Evolutionary conservation across 2,329 filamentous ascomycete genomes (phyloP), one percentile per base, ranked within the genome.

Genomic region (Thielaviopsis punctulata): DNA sequence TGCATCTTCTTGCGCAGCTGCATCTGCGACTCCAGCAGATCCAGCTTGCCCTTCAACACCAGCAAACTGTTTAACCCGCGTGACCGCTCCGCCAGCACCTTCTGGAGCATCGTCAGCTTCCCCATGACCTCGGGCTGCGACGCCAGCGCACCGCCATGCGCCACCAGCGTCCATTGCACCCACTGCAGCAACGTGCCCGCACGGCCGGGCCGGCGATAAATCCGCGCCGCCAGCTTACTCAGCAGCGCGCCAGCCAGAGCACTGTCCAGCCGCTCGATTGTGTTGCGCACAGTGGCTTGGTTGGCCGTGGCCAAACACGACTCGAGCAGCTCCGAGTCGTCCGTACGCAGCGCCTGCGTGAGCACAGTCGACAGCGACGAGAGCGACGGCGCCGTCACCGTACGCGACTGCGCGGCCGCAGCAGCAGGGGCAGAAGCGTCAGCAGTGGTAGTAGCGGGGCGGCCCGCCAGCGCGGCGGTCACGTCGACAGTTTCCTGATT

Each of bases 141-240:
- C 10, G 89, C 86, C 49, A 98, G 73, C 51, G 89, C 89, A 58
- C 90, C 92, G 58, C 92, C 92, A 63, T 98, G 92, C 1, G 86
- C 82, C 30, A 95, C 80, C 52, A 95, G 77, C 1, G 87, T 90
- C 86, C 88, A 95, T 67, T 95, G 89, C 44, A 96, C 84, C 89
- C 92, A 98, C 15, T 84, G 79, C 76, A 95, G 89, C 27, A 98
- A 77, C 62, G 82, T 86, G 49, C 89, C 88, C 13, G 92, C 90
- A 52, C 92, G 79, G 3, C 90, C 92, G 1, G 92, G 92, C 45
- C 87, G 80, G 58, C 84, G 79, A 66, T 95, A 83, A 63, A 98
- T 77, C 55, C 89, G 78, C 59, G 93, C 84, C 8, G 92, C 86
- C 49, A 98, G 76, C 65, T 86, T 88, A 61, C 81, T 80, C 53